Conservation (phyloP, 176 grass and related monocot genomes). For the Paspalum notatum region DNA sequence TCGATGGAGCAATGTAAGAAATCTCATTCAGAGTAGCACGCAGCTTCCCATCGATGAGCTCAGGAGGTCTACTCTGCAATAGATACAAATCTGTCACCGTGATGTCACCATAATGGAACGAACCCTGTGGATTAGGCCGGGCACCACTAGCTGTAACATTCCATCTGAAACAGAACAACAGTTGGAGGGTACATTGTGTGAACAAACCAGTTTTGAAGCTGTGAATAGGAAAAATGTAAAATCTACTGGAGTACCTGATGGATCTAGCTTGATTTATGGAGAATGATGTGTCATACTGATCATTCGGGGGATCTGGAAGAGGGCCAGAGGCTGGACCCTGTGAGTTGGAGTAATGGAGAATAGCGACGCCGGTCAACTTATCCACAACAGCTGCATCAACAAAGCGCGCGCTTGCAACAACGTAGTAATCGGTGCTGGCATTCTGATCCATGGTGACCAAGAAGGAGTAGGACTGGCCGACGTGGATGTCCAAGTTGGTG, state of each 20-base stretch:
- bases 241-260: conserved; percentile 59
- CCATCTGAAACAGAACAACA: conserved; percentile 61
- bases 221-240: neutral
- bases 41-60: conserved; percentile 74
- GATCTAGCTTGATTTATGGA: conserved; percentile 97
- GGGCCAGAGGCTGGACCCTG: conserved; percentile 71
- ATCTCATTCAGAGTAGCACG: conserved; percentile 84
- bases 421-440: conserved; percentile 76
- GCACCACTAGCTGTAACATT: conserved; percentile 88
- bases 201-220: neutral
- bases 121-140: conserved; percentile 95
- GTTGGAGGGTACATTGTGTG: conserved; percentile 8
- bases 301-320: conserved; percentile 77
- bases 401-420: conserved; percentile 79
- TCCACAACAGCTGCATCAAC: conserved; percentile 44
- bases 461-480: conserved; percentile 90
- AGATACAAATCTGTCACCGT: conserved; percentile 87
- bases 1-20: conserved; percentile 77
- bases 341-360: conserved; percentile 94
- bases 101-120: conserved; percentile 90
- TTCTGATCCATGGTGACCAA: conserved; percentile 96
- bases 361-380: conserved; percentile 69
- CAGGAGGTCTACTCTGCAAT: conserved; percentile 67
- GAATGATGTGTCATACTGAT: conserved; percentile 73
- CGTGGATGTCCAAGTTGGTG: conserved; percentile 95